A percentile compares a stretch with the other conserved stretches of the same genome.
Conservation (phyloP, 768 basidiomycete species). For the Lentinula edodes region DNA sequence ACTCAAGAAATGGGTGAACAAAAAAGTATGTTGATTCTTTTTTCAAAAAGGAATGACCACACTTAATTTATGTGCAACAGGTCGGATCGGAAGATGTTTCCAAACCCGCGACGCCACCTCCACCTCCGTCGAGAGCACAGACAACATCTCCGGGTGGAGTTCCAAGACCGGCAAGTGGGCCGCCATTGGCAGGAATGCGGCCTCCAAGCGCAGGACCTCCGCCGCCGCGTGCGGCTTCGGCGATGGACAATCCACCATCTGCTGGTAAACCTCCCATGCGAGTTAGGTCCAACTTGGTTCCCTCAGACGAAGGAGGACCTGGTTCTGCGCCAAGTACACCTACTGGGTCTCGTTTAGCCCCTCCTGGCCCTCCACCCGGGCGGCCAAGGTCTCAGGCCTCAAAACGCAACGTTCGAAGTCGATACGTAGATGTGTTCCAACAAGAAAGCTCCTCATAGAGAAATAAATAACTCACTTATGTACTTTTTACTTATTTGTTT, state of each 20-base stretch:
- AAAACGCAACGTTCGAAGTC: conserved; percentile 73
- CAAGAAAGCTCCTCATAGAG: conserved; percentile 33
- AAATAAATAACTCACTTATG: background rate
- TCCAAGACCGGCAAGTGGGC: conserved; percentile 16
- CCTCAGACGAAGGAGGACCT: conserved; percentile 32
- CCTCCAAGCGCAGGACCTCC: conserved; percentile 27
- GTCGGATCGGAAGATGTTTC: conserved; percentile 49
- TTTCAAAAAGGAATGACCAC: background rate
- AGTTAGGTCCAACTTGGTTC: conserved; percentile 61
- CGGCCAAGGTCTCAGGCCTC: conserved; percentile 55
- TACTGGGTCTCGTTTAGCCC: conserved; percentile 37
- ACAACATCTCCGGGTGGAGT: conserved; percentile 73
- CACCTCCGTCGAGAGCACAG: conserved; percentile 81
- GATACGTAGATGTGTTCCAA: conserved; percentile 91
- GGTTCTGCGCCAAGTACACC: conserved; percentile 47
- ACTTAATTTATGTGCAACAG: conserved; percentile 27
- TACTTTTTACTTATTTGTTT: background rate
- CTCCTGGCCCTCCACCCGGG: conserved; percentile 47
- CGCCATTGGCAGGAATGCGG: conserved; percentile 15
- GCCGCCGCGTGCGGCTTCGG: conserved; percentile 53
- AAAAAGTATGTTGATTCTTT: conserved; percentile 51
- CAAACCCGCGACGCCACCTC: conserved; percentile 51
- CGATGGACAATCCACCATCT: conserved; percentile 52
- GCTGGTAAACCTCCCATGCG: conserved; percentile 49
- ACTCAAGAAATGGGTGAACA: conserved; percentile 95